A percentile compares a stretch with the other conserved stretches of the same genome.
Evolutionary conservation across 495 filamentous ascomycete genomes (phyloP).

Genomic region (Penicillium lagena): DNA sequence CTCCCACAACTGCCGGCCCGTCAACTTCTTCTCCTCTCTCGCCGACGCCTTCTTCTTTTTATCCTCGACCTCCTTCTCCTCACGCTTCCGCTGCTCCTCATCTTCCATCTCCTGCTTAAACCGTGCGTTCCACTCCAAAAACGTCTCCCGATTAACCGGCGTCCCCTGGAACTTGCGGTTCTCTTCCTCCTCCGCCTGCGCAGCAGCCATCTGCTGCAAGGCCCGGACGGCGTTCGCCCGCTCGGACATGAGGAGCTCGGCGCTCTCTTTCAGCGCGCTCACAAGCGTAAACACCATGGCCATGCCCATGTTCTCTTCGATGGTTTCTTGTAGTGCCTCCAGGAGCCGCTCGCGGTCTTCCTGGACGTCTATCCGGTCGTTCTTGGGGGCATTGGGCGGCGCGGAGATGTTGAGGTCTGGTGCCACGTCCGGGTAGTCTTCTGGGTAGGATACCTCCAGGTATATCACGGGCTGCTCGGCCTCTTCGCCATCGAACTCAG

Average conservation of each 20-base stretch:
- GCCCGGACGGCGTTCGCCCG: constrained; percentile 57
- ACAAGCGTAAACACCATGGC: constrained; percentile 96
- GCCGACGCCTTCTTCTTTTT: constrained; percentile 55
- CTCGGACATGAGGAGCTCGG: constrained; percentile 70
- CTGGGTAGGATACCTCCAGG: constrained; percentile 78
- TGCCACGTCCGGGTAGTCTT: constrained; percentile 78
- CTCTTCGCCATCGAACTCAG: constrained; percentile 52
- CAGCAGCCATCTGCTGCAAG: constrained; percentile 55
- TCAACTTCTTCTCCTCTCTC: constrained; percentile 59
- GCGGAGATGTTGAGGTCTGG: constrained; percentile 71
- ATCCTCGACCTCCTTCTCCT: constrained; percentile 68
- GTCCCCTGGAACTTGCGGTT: constrained; percentile 96
- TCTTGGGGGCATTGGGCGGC: constrained; percentile 60
- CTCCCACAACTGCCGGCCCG: constrained; percentile 82
- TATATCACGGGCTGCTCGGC: constrained; percentile 49
- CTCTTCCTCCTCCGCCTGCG: constrained; percentile 79
- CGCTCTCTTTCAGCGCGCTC: constrained; percentile 77
- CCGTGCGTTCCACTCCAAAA: constrained; percentile 70
- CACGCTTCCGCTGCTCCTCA: constrained; percentile 50
- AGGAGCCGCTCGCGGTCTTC: constrained; percentile 69
- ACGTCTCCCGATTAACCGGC: constrained; percentile 75
- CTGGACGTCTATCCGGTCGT: constrained; percentile 56
- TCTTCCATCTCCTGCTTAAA: constrained; percentile 79
- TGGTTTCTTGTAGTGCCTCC: constrained; percentile 55
- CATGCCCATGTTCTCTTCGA: constrained; percentile 90